These are phyloP conservation scores for Arachnomyces sp. DNA, from an alignment of 2,329 filamentous ascomycete species.

Conservation along the genomic window DNA sequence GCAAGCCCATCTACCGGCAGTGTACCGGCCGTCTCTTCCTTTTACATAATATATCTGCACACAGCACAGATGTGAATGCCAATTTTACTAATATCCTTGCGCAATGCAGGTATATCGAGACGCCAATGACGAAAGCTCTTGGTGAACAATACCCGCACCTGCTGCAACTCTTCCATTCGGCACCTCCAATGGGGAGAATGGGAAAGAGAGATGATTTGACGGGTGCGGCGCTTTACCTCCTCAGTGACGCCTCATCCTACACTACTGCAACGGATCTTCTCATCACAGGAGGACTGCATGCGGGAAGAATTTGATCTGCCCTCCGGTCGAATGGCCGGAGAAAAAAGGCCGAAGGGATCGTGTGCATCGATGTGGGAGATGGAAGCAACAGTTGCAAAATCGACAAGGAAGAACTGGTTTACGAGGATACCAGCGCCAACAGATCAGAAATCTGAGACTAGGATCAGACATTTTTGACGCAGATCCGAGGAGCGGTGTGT, in stretches of 20 bases:
- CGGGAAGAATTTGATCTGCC: constrained; percentile 23
- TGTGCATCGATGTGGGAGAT: too few species aligned
- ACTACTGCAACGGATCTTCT: constrained; percentile 40
- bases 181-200: neutral
- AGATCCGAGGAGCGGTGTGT: too few species aligned
- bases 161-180: constrained; percentile 12
- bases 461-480: too few species aligned
- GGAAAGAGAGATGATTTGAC: constrained; percentile 1
- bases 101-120: constrained; percentile 36
- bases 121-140: constrained; percentile 31
- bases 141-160: too few species aligned
- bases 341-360: too few species aligned
- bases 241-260: constrained; percentile 38
- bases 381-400: too few species aligned
- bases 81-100: constrained; percentile 25
- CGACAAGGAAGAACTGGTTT: too few species aligned
- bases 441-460: too few species aligned
- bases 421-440: too few species aligned
- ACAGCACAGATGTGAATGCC: neutral
- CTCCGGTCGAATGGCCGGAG: too few species aligned
- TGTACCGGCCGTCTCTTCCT: constrained; percentile 9
- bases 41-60: constrained; percentile 13
- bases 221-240: constrained; percentile 1
- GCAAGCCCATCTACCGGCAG: constrained; percentile 12
- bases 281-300: constrained; percentile 40